These are phyloP conservation scores for Chrysosporium keratinophilum DNA, from an alignment of 2,329 filamentous ascomycete genomes.

Conservation along the genomic window DNA sequence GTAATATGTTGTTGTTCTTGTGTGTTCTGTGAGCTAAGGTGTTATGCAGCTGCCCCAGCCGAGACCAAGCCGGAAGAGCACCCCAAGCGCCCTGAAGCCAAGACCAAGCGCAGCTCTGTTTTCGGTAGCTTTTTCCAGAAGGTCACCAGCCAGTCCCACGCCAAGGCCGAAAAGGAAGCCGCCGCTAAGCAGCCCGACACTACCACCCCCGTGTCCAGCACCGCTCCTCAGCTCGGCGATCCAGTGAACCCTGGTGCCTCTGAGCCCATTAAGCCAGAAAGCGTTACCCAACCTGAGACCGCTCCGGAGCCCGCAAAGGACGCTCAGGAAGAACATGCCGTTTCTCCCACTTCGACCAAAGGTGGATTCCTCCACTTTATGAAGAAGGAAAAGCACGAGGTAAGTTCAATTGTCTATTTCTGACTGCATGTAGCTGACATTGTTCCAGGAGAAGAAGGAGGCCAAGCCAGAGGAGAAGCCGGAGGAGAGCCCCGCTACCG, in stretches of 20 bases:
- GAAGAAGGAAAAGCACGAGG: slow-evolving; percentile 27
- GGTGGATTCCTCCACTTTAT: slow-evolving; percentile 24
- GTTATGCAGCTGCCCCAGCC: slow-evolving; percentile 34
- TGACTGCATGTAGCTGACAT: slow-evolving; percentile 8
- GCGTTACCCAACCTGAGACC: slow-evolving; percentile 34
- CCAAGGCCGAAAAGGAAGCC: slow-evolving; percentile 41
- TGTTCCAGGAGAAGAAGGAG: slow-evolving; percentile 19
- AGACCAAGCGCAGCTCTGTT: slow-evolving; percentile 68
- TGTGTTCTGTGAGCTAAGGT: slow-evolving; percentile 4
- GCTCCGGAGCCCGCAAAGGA: slow-evolving; percentile 22
- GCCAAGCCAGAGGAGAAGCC: slow-evolving; percentile 24
- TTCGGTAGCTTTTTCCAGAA: slow-evolving; percentile 73
- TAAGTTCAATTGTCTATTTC: slow-evolving; percentile 11
- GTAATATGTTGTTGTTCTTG: slow-evolving; percentile 1
- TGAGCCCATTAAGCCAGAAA: slow-evolving; percentile 34
- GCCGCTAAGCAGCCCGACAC: slow-evolving; percentile 41
- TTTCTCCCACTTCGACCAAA: slow-evolving; percentile 29
- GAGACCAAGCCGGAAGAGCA: slow-evolving; percentile 43
- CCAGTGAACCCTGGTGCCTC: slow-evolving; percentile 31
- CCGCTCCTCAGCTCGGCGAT: slow-evolving; percentile 41
- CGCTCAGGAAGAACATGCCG: slow-evolving; percentile 22
- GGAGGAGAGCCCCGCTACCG: slow-evolving; percentile 17
- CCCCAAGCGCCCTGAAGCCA: slow-evolving; percentile 33
- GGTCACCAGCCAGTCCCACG: slow-evolving; percentile 34
- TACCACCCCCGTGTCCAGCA: slow-evolving; percentile 37